Conservation (phyloP, 495 filamentous ascomycete genomes). For the Aspergillus saccharolyticus region DNA sequence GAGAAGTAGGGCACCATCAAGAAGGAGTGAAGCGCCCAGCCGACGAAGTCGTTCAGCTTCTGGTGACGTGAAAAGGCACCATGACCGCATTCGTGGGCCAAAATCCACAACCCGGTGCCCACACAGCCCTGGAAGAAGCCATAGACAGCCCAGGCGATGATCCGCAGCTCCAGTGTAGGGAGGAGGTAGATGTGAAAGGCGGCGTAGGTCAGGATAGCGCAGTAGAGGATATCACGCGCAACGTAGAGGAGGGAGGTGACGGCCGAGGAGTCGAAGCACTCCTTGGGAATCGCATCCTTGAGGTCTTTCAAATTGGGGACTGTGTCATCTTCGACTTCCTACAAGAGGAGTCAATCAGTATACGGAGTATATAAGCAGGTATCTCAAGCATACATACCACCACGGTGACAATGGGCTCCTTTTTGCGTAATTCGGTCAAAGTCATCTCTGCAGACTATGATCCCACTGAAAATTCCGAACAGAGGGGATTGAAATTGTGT, state of each 20-base stretch:
- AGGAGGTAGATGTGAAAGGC: constrained; percentile 23
- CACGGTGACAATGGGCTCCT: neutral
- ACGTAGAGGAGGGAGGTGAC: constrained; percentile 60
- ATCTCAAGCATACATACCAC: neutral
- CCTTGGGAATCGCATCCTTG: constrained; percentile 72
- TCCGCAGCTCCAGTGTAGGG: constrained; percentile 43
- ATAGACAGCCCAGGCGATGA: constrained; percentile 62
- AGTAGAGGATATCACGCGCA: constrained; percentile 59
- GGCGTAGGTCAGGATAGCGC: constrained; percentile 60
- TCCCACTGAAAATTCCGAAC: neutral
- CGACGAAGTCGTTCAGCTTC: constrained; percentile 59
- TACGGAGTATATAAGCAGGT: no score
- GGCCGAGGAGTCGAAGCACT: constrained; percentile 73
- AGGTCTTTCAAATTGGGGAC: constrained; percentile 67
- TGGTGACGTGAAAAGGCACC: constrained; percentile 62
- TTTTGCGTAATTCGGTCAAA: neutral
- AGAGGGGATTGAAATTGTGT: neutral
- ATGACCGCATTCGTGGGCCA: constrained; percentile 86
- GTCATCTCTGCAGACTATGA: neutral
- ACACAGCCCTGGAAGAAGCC: constrained; percentile 71
- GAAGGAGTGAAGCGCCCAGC: constrained; percentile 60
- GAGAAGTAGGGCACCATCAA: constrained; percentile 70
- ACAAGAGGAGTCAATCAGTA: no score
- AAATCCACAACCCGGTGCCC: constrained; percentile 76
- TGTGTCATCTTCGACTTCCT: neutral